Conservation (phyloP, 768 basidiomycete genomes). For the Naematelia aurantialba region DNA sequence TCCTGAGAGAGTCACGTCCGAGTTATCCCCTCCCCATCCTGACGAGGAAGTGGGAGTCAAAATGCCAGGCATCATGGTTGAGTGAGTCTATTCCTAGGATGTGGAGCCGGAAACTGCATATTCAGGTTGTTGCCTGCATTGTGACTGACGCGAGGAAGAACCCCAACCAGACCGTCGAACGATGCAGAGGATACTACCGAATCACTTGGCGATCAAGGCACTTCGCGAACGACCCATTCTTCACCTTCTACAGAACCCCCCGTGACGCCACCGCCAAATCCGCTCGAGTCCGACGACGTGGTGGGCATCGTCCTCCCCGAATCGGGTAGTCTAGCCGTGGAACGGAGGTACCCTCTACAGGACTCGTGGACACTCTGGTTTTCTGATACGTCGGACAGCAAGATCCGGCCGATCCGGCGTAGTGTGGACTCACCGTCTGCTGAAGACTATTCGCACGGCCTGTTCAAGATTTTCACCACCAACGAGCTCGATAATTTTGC, state of each 20-base stretch:
- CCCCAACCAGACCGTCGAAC: not conserved
- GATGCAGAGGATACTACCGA: not conserved
- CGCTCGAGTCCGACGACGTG: not conserved
- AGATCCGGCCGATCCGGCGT: not conserved
- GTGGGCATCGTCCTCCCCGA: not conserved
- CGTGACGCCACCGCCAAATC: not conserved
- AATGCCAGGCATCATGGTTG: not conserved
- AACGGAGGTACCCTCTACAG: not conserved
- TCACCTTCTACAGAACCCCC: not conserved
- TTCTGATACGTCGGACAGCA: not conserved
- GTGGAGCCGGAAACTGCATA: no score
- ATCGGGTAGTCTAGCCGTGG: not conserved
- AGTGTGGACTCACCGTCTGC: slow-evolving; percentile 5
- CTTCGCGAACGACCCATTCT: not conserved
- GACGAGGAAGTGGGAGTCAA: not conserved
- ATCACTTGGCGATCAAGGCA: not conserved
- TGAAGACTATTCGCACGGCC: slow-evolving; percentile 25
- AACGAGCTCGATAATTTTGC: slow-evolving; percentile 25
- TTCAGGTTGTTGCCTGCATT: no score
- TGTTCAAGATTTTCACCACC: slow-evolving; percentile 25
- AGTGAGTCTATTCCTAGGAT: not conserved
- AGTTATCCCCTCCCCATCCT: not conserved
- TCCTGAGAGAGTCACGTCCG: not conserved
- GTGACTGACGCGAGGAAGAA: not conserved
- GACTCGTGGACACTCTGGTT: not conserved